Conservation (phyloP, 2,329 filamentous ascomycete species). For the Clonostachys byssicola region DNA sequence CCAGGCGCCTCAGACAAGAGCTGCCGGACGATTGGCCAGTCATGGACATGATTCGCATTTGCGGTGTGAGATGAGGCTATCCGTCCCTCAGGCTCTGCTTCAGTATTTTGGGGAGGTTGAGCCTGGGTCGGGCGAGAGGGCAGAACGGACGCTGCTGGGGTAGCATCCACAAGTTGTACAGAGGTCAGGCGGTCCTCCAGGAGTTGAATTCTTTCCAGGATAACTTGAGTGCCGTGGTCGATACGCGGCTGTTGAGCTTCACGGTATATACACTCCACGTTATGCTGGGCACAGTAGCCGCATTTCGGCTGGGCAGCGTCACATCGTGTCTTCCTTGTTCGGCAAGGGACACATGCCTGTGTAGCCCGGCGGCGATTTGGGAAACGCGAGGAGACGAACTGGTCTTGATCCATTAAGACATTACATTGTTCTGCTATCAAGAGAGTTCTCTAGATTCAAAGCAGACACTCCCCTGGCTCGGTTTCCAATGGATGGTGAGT, state of each 20-base stretch:
- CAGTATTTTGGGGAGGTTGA: conserved; percentile 4
- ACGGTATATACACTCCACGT: conserved; percentile 19
- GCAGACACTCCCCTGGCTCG: too few species aligned
- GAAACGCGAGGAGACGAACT: not conserved
- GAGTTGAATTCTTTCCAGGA: conserved; percentile 20
- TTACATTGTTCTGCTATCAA: too few species aligned
- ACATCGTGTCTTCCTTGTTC: conserved; percentile 20
- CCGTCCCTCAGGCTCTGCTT: conserved; percentile 5
- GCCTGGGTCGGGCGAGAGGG: conserved; percentile 2
- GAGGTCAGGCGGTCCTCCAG: conserved; percentile 13
- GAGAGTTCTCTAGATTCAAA: too few species aligned
- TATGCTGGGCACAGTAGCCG: conserved; percentile 15
- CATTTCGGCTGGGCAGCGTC: conserved; percentile 19
- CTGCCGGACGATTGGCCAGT: conserved; percentile 12
- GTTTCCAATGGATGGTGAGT: too few species aligned
- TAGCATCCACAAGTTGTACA: not conserved
- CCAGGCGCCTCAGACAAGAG: conserved; percentile 2
- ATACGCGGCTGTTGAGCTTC: conserved; percentile 18
- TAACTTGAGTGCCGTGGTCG: conserved; percentile 17
- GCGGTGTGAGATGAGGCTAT: conserved; percentile 12
- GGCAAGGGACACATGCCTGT: conserved; percentile 20
- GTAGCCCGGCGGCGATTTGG: conserved; percentile 9
- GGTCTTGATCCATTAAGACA: too few species aligned
- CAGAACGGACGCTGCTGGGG: not conserved
- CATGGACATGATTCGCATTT: conserved; percentile 14